Base-by-base conservation (phyloP, 75 land plant species). In the Picea sitchensis region DNA sequence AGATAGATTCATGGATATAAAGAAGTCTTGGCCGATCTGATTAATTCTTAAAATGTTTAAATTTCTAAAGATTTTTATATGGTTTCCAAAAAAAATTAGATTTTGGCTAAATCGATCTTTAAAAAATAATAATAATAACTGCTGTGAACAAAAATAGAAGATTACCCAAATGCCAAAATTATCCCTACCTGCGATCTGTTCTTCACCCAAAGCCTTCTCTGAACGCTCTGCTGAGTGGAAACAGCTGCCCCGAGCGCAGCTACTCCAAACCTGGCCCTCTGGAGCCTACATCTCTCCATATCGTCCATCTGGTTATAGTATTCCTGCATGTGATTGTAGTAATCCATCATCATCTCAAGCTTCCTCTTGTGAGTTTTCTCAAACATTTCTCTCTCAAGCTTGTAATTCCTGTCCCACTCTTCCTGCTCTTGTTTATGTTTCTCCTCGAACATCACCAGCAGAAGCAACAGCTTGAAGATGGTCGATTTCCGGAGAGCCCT, bases 201-300 rank as follows among this genome's bases (percentile, higher is more conserved):
- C 81, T 94, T 94, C 76, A 96, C 99, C 99, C 99, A 96, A 14
- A 96, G 78, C 76, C 99, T 69, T 61, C 99, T 76, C 73, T 89
- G 91, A 34, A 87, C 88, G 58, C 88, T 82, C 60, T 87, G 88
- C 23, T 87, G 88, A 31, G 88, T 87, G 9, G 88, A 62, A 4
- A 85, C 75, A 2, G 88, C 88, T 12, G 83, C 93, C 8, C 82
- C 84, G 58, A 80, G 61, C 11, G 87, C 86, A 58, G 88, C 84
- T 31, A 72, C 88, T 15, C 79, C 82, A 17, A 82, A 44, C 58
- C 81, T 77, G 61, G 65, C 81, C 59, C 79, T 83, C 69, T 80
- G 82, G 61, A 80, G 68, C 38, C 84, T 85, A 64, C 73, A 77
- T 26, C 82, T n/a, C 34, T 76, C 86, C 32, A 63, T 72, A 80